These are phyloP conservation scores for Magnusiomyces tetraspermus DNA, from an alignment of 1,139 yeast species.

Conservation along the genomic window DNA sequence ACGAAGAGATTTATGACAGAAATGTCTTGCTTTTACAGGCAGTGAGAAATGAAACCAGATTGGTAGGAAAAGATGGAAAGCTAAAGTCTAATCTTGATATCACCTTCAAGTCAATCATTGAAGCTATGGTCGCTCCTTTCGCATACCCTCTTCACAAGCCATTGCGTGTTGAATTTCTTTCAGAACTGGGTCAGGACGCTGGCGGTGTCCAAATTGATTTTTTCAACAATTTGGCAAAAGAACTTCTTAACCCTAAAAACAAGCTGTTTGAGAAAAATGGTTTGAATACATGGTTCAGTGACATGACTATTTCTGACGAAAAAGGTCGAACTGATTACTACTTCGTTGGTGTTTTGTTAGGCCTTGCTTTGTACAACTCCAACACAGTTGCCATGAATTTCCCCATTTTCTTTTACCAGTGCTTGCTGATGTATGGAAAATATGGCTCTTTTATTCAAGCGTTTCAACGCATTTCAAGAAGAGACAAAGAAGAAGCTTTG, in stretches of 20 bases:
- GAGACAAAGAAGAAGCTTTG: too few species aligned
- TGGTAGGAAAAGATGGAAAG: too few species aligned
- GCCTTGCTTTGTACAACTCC: slow-evolving; percentile 26
- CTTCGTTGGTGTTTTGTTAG: slow-evolving; percentile 24
- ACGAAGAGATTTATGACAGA: too few species aligned
- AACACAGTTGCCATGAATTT: slow-evolving; percentile 24
- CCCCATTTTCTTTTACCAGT: slow-evolving; percentile 21
- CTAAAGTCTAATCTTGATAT: too few species aligned
- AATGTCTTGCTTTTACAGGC: too few species aligned
- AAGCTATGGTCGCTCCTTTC: background rate
- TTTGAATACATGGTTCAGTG: background rate
- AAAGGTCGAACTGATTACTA: background rate
- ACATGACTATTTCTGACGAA: background rate
- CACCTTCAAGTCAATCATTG: background rate
- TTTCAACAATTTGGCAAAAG: slow-evolving; percentile 21
- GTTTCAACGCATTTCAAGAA: background rate
- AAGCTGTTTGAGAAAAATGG: background rate
- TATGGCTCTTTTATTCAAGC: background rate
- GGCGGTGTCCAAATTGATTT: slow-evolving; percentile 30
- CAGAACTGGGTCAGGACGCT: slow-evolving; percentile 24
- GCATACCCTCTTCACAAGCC: slow-evolving; percentile 18
- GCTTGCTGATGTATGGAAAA: background rate
- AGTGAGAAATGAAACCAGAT: too few species aligned
- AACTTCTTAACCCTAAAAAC: slow-evolving; percentile 16
- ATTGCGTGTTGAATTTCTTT: slow-evolving; percentile 20